phyloP scores from a whole-genome alignment of 495 filamentous ascomycete genomes.

The Trichoderma erinaceum region DNA sequence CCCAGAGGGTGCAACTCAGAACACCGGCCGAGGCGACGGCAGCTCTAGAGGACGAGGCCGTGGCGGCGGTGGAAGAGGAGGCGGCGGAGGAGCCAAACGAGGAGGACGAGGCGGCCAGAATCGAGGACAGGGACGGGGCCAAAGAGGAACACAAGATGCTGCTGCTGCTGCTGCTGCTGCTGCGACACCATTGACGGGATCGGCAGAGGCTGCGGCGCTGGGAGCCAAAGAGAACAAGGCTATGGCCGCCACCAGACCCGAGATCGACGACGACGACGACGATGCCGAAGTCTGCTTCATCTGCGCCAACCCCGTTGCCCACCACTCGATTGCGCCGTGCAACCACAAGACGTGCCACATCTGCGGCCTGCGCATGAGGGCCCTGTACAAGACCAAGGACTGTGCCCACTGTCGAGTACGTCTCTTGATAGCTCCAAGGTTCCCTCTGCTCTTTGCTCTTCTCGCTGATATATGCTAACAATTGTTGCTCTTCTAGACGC shows the following conservation, averaged over 20 bases:
- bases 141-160: background rate
- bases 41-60: conserved; percentile 4
- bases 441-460: background rate
- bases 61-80: conserved; percentile 1
- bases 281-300: conserved; percentile 92
- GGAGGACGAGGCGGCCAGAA: conserved; percentile 22
- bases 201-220: background rate
- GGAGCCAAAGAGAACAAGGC: conserved; percentile 4
- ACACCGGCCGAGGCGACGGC: conserved; percentile 22
- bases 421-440: conserved; percentile 13
- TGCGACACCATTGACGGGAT: background rate
- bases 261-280: conserved; percentile 38
- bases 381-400: conserved; percentile 89
- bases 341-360: conserved; percentile 96
- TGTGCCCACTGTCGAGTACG: conserved; percentile 90
- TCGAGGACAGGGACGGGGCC: conserved; percentile 28
- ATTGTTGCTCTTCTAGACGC: conserved; percentile 45
- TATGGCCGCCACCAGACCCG: conserved; percentile 13
- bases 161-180: background rate
- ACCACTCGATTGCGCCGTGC: conserved; percentile 82
- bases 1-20: background rate
- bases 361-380: conserved; percentile 80
- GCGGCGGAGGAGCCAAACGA: background rate
- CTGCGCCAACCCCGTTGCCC: conserved; percentile 79
- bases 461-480: conserved; percentile 14